phyloP scores from a whole-genome alignment of 257 asterid species.

The Penstemon eatonii region DNA sequence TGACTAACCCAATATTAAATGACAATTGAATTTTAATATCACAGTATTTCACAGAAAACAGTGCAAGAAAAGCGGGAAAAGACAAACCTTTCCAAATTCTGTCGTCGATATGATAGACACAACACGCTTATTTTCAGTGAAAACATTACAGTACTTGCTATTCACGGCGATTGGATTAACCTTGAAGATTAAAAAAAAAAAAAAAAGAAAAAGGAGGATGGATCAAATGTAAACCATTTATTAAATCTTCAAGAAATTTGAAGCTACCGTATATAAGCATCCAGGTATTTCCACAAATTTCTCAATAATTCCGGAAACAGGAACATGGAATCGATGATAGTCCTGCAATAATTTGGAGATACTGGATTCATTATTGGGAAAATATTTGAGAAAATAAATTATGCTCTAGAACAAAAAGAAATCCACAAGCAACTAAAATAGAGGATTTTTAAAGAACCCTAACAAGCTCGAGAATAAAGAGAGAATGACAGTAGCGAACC shows the following conservation, averaged over 20 bases:
- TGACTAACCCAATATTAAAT: background rate
- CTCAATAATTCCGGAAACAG: slow-evolving; percentile 91
- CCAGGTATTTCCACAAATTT: slow-evolving; percentile 87
- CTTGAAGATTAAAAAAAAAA: slow-evolving; percentile 39
- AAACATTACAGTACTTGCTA: slow-evolving; percentile 98
- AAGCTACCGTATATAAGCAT: slow-evolving; percentile 84
- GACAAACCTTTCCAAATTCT: slow-evolving; percentile 93
- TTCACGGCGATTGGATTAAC: slow-evolving; percentile 99
- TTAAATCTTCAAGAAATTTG: slow-evolving; percentile 19
- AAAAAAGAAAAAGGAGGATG: slow-evolving; percentile 32
- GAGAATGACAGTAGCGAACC: slow-evolving; percentile 42
- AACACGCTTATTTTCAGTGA: slow-evolving; percentile 93
- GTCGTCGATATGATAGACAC: slow-evolving; percentile 74
- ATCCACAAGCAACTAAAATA: background rate
- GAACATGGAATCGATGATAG: slow-evolving; percentile 92
- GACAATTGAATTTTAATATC: slow-evolving; percentile 15
- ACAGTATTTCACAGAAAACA: slow-evolving; percentile 22
- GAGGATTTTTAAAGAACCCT: slow-evolving; percentile 7
- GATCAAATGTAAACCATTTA: slow-evolving; percentile 25
- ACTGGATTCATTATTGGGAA: slow-evolving; percentile 8
- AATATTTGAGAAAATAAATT: slow-evolving; percentile 16
- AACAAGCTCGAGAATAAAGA: slow-evolving; percentile 17
- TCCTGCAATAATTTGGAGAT: slow-evolving; percentile 56
- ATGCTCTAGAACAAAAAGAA: slow-evolving; percentile 19
- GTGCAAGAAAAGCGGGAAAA: slow-evolving; percentile 16